These are phyloP conservation scores for Penicillium sclerotigenum DNA, from an alignment of 2,329 filamentous ascomycete species.

Conservation along the genomic window DNA sequence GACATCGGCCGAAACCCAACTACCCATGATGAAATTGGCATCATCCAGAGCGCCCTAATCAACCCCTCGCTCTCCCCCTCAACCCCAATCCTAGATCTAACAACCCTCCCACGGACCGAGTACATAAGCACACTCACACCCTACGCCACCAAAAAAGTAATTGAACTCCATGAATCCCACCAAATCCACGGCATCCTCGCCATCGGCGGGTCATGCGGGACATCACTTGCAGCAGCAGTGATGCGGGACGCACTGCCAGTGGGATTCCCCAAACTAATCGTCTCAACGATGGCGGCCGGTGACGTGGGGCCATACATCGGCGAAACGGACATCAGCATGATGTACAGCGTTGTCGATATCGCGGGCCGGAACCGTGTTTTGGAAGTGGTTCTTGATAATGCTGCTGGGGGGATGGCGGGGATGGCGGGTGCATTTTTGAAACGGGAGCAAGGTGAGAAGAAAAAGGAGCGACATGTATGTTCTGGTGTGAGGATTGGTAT, in stretches of 20 bases:
- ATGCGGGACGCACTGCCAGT: conserved; percentile 62
- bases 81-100: conserved; percentile 29
- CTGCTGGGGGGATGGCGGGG: conserved; percentile 58
- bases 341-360: conserved; percentile 70
- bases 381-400: conserved; percentile 58
- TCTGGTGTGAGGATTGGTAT: conserved; percentile 49
- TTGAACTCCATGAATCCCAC: conserved; percentile 34
- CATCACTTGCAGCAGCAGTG: conserved; percentile 56
- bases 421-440: conserved; percentile 52
- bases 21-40: conserved; percentile 47
- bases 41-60: conserved; percentile 47
- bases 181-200: conserved; percentile 57
- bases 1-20: conserved; percentile 54
- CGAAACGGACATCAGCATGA: conserved; percentile 66
- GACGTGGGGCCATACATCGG: conserved; percentile 63
- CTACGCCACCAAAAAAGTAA: conserved; percentile 45
- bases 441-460: too few relatives aligned
- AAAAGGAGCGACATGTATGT: conserved; percentile 37
- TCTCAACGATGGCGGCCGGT: conserved; percentile 67
- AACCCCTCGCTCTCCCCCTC: conserved; percentile 15
- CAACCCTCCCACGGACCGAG: conserved; percentile 50
- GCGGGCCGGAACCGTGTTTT: conserved; percentile 63
- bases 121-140: conserved; percentile 56
- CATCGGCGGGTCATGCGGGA: conserved; percentile 63
- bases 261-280: conserved; percentile 67